A percentile compares a stretch with the other conserved stretches of the same genome.
phyloP scores from a whole-genome alignment of 805 yeast genomes.

The Candida montana region DNA sequence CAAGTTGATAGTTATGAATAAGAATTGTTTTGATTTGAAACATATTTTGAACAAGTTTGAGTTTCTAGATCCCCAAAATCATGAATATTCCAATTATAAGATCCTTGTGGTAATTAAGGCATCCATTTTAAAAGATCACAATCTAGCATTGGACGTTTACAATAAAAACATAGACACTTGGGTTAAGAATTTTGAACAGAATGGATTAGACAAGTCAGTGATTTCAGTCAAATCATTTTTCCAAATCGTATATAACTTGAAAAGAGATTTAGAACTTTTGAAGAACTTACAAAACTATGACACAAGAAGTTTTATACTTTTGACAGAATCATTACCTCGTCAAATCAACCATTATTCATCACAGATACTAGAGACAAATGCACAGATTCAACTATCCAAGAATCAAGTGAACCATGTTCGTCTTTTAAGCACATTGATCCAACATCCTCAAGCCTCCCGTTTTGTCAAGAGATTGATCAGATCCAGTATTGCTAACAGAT shows the following conservation, averaged over 20 bases:
- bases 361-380: background rate
- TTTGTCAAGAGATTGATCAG: slow-evolving; percentile 4
- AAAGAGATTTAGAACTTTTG: slow-evolving; percentile 2
- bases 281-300: background rate
- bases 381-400: background rate
- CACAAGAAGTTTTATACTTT: background rate
- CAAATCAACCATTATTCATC: slow-evolving; percentile 1
- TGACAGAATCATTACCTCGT: slow-evolving; percentile 5
- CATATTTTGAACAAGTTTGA: slow-evolving; percentile 9
- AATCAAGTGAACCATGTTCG: slow-evolving; percentile 1
- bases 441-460: background rate
- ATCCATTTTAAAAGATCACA: slow-evolving; percentile 1
- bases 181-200: slow-evolving; percentile 2
- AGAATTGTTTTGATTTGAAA: slow-evolving; percentile 3
- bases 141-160: slow-evolving; percentile 3
- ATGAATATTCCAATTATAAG: slow-evolving; percentile 5
- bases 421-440: slow-evolving; percentile 1
- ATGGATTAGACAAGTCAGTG: background rate
- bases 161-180: slow-evolving; percentile 2
- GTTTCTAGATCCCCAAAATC: slow-evolving; percentile 3
- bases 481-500: slow-evolving; percentile 4
- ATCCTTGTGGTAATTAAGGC: slow-evolving; percentile 7
- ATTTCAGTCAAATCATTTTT: slow-evolving; percentile 8
- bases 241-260: slow-evolving; percentile 7
- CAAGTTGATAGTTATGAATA: slow-evolving; percentile 6